Evolutionary conservation across 192 early-diverging fungal genomes (phyloP), one percentile per base, ranked within the genome.

Genomic region (Mortierella alpina): DNA sequence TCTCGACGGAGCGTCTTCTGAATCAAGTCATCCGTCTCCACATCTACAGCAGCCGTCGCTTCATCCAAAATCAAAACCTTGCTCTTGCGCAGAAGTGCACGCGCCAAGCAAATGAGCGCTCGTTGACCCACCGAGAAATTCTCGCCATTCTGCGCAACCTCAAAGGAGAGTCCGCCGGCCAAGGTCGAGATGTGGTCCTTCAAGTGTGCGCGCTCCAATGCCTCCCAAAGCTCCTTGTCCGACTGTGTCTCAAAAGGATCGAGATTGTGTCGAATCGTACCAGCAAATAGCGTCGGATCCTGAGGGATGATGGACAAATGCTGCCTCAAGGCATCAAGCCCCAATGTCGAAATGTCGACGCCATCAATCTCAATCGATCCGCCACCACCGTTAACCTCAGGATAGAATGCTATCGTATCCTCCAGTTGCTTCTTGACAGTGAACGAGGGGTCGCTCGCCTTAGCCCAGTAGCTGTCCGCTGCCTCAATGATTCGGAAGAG

Each of bases 81-180:
- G 40, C 89, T 85, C 40, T 88, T 82, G 72, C 88, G 84, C 12
- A 94, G 76, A 13, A 93, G 66, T 0, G 92, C 92, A 11, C 92
- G 86, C 0, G 92, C 92, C 49, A 93, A 77, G 41, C 87, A 87
- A 12, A 93, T 81, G 58, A 92, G 72, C 75, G 94, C 92, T 39
- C 91, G 70, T 75, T 95, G 93, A 18, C 93, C 93, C 42, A 91
- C 89, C 40, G 91, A 94, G 62, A 95, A 94, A 78, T 96, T 96
- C 15, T 88, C 80, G 15, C 96, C 96, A 60, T 90, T 87, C 69
- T 95, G 93, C 9, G 88, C 71, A 1, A 97, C 90, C 22, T 82
- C 69, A 44, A 84, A 84, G 40, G 95, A 93, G 31, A 95, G 83
- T 20, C 88, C 87, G 48, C 85, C 89, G 14, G 89, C 86, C 54